Percentiles rank a stretch among this genome's conserved stretches.
Conservation (phyloP, 2,329 filamentous ascomycete genomes). For the Penicillium vulpinum region DNA sequence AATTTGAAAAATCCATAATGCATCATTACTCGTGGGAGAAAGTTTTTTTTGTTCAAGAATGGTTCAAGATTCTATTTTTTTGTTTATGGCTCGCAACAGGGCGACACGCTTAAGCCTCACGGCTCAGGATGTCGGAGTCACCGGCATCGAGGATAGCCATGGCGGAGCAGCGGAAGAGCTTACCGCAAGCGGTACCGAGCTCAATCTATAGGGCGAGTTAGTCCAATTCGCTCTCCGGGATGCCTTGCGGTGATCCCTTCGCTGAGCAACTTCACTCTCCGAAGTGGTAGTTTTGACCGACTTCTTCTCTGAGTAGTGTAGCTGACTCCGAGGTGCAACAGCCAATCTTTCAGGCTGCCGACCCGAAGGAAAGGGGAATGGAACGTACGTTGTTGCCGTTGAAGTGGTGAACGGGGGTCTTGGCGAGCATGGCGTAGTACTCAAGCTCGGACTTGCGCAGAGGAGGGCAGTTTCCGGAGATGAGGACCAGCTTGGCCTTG, state of each 20-base stretch:
- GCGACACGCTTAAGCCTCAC: conserved; percentile 19
- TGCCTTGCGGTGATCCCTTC: conserved; percentile 24
- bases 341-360: conserved; percentile 12
- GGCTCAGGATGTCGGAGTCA: conserved; percentile 88
- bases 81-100: conserved; percentile 10
- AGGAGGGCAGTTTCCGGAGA: conserved; percentile 93
- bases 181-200: conserved; percentile 96
- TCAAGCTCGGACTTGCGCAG: conserved; percentile 98
- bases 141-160: conserved; percentile 97
- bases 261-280: conserved; percentile 33
- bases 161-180: conserved; percentile 97
- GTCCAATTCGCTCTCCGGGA: conserved; percentile 29
- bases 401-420: conserved; percentile 98
- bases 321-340: conserved; percentile 24
- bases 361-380: conserved; percentile 11
- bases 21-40: conserved; percentile 1
- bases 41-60: conserved; percentile 8
- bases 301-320: conserved; percentile 31
- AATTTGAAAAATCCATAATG: background rate
- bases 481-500: conserved; percentile 99
- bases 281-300: conserved; percentile 20
- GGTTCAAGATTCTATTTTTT: conserved; percentile 14
- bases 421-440: conserved; percentile 89
- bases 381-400: conserved; percentile 96
- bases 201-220: conserved; percentile 70